These are phyloP conservation scores for Chloris gayana DNA, from an alignment of 176 grass and related monocot genomes.

Conservation along the genomic window DNA sequence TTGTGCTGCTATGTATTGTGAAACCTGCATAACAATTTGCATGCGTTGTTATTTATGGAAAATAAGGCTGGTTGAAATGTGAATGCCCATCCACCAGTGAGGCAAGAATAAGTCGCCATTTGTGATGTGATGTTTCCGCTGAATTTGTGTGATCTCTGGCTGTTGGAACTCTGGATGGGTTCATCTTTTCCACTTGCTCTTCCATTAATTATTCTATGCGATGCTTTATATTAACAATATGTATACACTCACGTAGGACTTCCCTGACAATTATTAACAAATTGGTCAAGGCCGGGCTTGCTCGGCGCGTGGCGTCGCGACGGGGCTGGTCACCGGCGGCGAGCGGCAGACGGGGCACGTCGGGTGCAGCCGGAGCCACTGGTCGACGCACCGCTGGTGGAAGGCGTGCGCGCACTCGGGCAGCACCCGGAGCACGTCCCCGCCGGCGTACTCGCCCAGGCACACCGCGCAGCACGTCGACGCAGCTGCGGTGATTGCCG, in stretches of 20 bases:
- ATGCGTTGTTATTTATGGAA: slow-evolving; percentile 16
- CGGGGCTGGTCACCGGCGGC: neutral
- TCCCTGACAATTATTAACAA: neutral
- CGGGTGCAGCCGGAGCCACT: slow-evolving; percentile 50
- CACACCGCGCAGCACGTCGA: slow-evolving; percentile 51
- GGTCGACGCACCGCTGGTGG: slow-evolving; percentile 61
- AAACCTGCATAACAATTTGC: slow-evolving; percentile 22
- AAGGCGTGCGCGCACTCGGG: slow-evolving; percentile 64
- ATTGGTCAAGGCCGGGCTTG: neutral
- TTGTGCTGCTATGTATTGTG: slow-evolving; percentile 1
- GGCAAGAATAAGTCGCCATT: neutral
- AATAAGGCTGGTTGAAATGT: slow-evolving; percentile 3
- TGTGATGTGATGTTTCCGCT: neutral
- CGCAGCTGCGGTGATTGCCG: neutral
- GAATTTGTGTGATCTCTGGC: neutral
- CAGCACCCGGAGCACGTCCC: slow-evolving; percentile 59
- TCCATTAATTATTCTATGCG: too few species aligned
- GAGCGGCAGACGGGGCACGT: slow-evolving; percentile 68
- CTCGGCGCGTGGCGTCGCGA: neutral
- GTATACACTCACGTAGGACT: neutral
- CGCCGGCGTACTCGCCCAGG: slow-evolving; percentile 55
- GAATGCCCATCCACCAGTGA: slow-evolving; percentile 1
- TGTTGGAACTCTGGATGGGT: neutral
- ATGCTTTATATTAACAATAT: neutral
- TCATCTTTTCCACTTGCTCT: too few species aligned